Conservation (phyloP, 495 filamentous ascomycete genomes). For the Xylaria palmicola region DNA sequence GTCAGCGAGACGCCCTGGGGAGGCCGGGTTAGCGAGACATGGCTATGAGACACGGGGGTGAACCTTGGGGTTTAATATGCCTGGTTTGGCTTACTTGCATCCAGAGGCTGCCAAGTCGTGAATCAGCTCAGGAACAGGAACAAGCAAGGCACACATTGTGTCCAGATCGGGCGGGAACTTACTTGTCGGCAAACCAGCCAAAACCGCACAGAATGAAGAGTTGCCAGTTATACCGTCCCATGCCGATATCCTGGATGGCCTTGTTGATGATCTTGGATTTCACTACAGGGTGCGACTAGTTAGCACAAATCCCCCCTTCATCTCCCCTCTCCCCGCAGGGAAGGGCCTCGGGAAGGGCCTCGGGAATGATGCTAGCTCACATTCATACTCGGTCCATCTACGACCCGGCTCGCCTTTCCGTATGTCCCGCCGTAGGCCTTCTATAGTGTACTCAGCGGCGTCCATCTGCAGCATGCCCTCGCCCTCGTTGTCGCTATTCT, state of each 20-base stretch:
- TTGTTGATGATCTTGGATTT: slow-evolving; percentile 66
- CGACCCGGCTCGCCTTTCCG: slow-evolving; percentile 39
- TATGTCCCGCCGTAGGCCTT: slow-evolving; percentile 48
- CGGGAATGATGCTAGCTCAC: slow-evolving; percentile 31
- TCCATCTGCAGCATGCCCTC: slow-evolving; percentile 43
- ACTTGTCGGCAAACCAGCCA: slow-evolving; percentile 67
- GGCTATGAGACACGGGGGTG: not conserved
- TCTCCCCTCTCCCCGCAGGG: not conserved
- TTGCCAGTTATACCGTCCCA: slow-evolving; percentile 85
- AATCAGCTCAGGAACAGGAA: not conserved
- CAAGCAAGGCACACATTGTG: not conserved
- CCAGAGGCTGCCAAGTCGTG: slow-evolving; percentile 40
- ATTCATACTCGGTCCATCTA: slow-evolving; percentile 49
- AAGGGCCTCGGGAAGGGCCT: no score
- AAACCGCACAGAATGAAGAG: slow-evolving; percentile 81
- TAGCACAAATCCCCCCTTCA: slow-evolving; percentile 8
- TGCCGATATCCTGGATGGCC: slow-evolving; percentile 81
- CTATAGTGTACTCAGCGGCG: slow-evolving; percentile 49
- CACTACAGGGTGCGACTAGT: slow-evolving; percentile 32
- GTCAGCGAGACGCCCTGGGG: slow-evolving; percentile 72
- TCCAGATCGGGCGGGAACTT: slow-evolving; percentile 15
- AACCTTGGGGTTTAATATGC: not conserved
- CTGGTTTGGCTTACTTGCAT: slow-evolving; percentile 43
- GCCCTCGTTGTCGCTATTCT: slow-evolving; percentile 36
- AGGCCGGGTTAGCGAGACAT: slow-evolving; percentile 22